These are phyloP conservation scores for Carpinus fangiana DNA, from an alignment of 306 rosid genomes.

Conservation along the genomic window DNA sequence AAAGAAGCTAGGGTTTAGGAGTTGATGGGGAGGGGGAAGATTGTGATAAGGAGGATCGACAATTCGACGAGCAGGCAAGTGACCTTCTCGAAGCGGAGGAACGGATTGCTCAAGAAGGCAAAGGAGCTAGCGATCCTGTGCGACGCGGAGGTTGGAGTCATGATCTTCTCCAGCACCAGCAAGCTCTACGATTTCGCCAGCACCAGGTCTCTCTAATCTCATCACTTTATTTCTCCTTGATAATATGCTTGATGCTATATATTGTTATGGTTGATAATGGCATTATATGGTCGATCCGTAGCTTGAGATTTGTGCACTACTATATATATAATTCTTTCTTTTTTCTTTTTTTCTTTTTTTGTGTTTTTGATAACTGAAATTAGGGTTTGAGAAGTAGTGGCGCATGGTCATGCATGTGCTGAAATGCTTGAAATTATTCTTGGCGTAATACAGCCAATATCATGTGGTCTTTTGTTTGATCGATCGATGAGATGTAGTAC, in stretches of 20 bases:
- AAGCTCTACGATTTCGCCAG: slow-evolving; percentile 85
- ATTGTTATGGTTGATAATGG: not conserved
- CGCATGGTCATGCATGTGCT: slow-evolving; percentile 2
- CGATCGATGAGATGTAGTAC: not conserved
- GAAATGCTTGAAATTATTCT: not conserved
- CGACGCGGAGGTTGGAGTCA: slow-evolving; percentile 88
- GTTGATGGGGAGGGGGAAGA: slow-evolving; percentile 92
- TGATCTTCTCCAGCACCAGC: slow-evolving; percentile 87
- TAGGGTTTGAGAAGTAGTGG: not conserved
- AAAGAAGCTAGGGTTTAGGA: slow-evolving; percentile 30
- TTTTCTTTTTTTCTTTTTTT: too few species aligned
- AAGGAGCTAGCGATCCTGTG: slow-evolving; percentile 89
- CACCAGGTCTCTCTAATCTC: slow-evolving; percentile 47
- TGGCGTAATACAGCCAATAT: not conserved
- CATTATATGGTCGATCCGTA: not conserved
- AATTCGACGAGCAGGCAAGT: slow-evolving; percentile 92
- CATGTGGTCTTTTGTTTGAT: not conserved
- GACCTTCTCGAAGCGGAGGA: slow-evolving; percentile 85
- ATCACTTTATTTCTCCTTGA: not conserved
- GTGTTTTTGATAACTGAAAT: not conserved
- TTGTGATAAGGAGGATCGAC: slow-evolving; percentile 92
- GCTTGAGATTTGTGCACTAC: not conserved
- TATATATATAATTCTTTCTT: too few species aligned
- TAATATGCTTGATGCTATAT: not conserved
- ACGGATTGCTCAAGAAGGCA: slow-evolving; percentile 86